These are phyloP conservation scores for Paxillus ammoniavirescens DNA, from an alignment of 768 basidiomycete genomes.

Conservation along the genomic window DNA sequence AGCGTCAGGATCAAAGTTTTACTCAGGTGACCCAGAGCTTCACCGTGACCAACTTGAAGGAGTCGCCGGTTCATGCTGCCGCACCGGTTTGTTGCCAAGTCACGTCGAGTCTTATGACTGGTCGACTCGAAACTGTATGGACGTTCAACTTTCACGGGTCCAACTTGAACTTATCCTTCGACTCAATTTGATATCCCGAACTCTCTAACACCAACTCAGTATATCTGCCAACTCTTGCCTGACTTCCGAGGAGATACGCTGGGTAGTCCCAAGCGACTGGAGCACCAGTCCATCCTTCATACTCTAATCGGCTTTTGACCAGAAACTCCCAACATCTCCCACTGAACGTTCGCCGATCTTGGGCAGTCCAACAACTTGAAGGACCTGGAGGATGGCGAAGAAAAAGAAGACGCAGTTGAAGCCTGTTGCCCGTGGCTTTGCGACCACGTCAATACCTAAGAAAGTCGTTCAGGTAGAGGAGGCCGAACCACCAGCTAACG, in stretches of 20 bases:
- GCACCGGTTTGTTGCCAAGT: not conserved
- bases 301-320: not conserved
- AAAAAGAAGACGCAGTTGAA: conserved; percentile 84
- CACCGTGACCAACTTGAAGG: not conserved
- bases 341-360: not conserved
- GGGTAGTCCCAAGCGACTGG: not conserved
- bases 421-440: conserved; percentile 72
- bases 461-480: conserved; percentile 45
- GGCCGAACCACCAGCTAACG: conserved; percentile 14
- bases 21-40: not conserved
- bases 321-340: not conserved
- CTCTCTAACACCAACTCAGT: not conserved
- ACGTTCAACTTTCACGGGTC: not conserved
- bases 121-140: not conserved
- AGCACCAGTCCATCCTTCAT: not conserved
- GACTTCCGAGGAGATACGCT: not conserved
- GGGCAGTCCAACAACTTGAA: not conserved
- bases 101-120: not conserved
- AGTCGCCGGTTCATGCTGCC: not conserved
- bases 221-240: not conserved
- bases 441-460: conserved; percentile 82
- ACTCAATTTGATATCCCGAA: not conserved
- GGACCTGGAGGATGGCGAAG: conserved; percentile 57
- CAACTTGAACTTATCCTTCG: not conserved
- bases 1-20: not conserved